These are phyloP conservation scores for Talaromyces ruber DNA, from an alignment of 495 filamentous ascomycete species.

Conservation along the genomic window DNA sequence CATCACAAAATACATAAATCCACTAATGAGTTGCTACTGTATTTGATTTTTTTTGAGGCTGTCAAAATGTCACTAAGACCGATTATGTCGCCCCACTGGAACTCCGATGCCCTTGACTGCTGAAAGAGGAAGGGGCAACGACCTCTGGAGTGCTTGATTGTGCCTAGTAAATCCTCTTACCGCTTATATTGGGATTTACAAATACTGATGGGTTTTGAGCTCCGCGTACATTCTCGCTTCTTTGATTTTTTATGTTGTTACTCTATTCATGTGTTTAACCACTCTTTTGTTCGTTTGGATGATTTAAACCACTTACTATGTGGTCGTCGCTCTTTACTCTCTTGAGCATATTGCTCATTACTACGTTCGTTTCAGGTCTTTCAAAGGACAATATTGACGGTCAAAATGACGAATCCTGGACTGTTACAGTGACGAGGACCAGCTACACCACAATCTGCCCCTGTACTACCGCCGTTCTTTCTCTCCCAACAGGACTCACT, in stretches of 20 bases:
- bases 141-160: too few species aligned
- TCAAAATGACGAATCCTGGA: not conserved
- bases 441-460: not conserved
- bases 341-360: not conserved
- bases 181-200: not conserved
- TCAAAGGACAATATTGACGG: not conserved
- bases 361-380: not conserved
- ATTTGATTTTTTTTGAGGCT: not conserved
- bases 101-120: not conserved
- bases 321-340: not conserved
- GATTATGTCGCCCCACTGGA: not conserved
- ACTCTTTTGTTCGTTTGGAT: not conserved
- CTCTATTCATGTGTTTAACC: not conserved
- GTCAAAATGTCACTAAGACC: not conserved
- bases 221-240: not conserved
- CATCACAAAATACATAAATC: too few species aligned
- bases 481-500: not conserved
- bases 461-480: not conserved
- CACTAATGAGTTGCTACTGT: too few species aligned
- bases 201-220: not conserved
- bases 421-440: not conserved
- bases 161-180: not conserved
- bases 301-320: not conserved
- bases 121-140: not conserved
- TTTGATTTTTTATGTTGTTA: not conserved